A percentile compares a stretch with the other conserved stretches of the same genome.
Conservation (phyloP, 2,329 filamentous ascomycete genomes). For the Mycocentrospora acerina region DNA sequence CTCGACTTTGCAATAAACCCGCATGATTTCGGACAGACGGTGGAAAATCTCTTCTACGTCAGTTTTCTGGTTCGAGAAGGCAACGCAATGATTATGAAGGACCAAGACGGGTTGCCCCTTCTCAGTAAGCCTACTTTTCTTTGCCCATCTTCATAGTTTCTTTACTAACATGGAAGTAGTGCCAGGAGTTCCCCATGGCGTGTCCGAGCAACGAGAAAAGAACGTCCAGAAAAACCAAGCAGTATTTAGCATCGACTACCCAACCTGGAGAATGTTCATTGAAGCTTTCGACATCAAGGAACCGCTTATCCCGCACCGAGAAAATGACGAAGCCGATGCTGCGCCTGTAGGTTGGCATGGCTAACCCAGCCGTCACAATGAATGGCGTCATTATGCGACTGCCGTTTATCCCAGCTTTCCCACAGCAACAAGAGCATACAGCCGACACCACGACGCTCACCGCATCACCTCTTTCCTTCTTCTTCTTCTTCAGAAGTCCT, state of each 20-base stretch:
- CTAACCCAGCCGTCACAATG: no score
- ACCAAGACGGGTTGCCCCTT: constrained; percentile 74
- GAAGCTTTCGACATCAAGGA: constrained; percentile 73
- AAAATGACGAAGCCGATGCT: constrained; percentile 27
- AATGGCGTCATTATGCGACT: no score
- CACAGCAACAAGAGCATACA: no score
- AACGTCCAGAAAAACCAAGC: constrained; percentile 68
- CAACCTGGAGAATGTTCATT: constrained; percentile 77
- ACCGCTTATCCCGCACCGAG: constrained; percentile 80
- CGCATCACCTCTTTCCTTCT: no score
- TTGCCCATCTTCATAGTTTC: neutral
- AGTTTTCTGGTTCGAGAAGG: constrained; percentile 93
- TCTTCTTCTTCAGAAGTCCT: no score
- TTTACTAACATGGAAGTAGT: constrained; percentile 33
- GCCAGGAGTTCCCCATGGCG: constrained; percentile 49
- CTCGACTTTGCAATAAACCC: constrained; percentile 92
- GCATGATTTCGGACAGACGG: constrained; percentile 84
- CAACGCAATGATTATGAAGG: constrained; percentile 70
- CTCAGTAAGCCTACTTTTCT: constrained; percentile 62
- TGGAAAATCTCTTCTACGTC: constrained; percentile 96
- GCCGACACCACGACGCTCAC: no score
- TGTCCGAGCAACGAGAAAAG: constrained; percentile 58
- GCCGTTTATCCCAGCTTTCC: no score
- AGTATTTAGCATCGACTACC: constrained; percentile 83
- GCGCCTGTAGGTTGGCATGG: constrained; percentile 29